Conservation (phyloP, 1,139 yeast species). For the Candida glucosophila region DNA sequence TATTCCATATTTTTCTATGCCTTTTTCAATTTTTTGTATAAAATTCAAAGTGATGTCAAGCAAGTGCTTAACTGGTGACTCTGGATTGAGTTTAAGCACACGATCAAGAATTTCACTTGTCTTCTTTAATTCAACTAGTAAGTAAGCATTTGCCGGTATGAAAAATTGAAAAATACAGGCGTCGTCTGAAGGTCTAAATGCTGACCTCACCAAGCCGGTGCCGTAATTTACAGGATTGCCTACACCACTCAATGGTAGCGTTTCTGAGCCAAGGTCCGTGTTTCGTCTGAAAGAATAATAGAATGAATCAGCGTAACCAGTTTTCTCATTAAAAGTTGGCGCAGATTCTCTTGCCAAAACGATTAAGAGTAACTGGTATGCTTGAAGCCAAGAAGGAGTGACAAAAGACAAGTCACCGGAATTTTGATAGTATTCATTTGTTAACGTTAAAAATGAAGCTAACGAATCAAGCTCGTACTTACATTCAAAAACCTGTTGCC, state of each 20-base stretch:
- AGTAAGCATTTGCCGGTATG: slow-evolving; percentile 80
- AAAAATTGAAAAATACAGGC: slow-evolving; percentile 75
- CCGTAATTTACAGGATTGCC: slow-evolving; percentile 76
- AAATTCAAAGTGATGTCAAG: slow-evolving; percentile 20
- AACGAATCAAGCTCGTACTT: slow-evolving; percentile 83
- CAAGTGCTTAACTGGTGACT: slow-evolving; percentile 6
- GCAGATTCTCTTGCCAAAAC: slow-evolving; percentile 54
- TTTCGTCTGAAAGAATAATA: slow-evolving; percentile 64
- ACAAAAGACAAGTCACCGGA: slow-evolving; percentile 45
- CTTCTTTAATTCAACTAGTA: slow-evolving; percentile 53
- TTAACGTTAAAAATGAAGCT: slow-evolving; percentile 69
- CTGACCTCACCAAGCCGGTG: slow-evolving; percentile 73
- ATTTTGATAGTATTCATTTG: slow-evolving; percentile 58
- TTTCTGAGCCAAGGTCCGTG: slow-evolving; percentile 74
- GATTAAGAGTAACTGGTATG: slow-evolving; percentile 43
- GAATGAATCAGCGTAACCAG: slow-evolving; percentile 43
- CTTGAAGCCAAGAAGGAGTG: slow-evolving; percentile 49
- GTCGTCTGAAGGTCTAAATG: slow-evolving; percentile 87
- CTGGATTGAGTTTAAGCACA: slow-evolving; percentile 9
- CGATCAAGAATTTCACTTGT: slow-evolving; percentile 10
- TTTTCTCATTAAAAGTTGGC: slow-evolving; percentile 49
- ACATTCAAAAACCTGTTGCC: slow-evolving; percentile 75
- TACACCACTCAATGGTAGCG: slow-evolving; percentile 65
- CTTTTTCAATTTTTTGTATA: slow-evolving; percentile 40
- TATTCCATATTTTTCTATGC: slow-evolving; percentile 58